phyloP scores from a whole-genome alignment of 2,329 filamentous ascomycete genomes.

The Aspergillus aculeatus region DNA sequence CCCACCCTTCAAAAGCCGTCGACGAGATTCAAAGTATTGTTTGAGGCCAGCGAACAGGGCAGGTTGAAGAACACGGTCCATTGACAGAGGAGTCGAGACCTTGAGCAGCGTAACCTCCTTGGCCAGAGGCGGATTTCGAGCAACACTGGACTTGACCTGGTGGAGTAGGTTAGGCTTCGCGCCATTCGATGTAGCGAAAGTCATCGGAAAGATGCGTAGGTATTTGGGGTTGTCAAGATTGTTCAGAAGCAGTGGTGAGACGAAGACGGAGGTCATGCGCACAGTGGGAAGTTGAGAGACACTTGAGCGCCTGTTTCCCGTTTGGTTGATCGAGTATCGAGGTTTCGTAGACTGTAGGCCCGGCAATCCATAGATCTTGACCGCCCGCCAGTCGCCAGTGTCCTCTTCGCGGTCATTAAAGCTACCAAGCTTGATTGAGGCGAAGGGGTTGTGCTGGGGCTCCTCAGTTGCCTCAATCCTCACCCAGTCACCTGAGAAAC shows the following conservation, averaged over 20 bases:
- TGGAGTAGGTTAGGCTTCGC: constrained; percentile 60
- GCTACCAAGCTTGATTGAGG: constrained; percentile 63
- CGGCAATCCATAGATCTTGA: constrained; percentile 83
- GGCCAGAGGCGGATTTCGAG: constrained; percentile 57
- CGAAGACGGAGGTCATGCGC: constrained; percentile 61
- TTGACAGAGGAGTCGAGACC: constrained; percentile 83
- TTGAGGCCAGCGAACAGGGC: constrained; percentile 85
- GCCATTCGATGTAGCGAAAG: constrained; percentile 36
- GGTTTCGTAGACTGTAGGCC: constrained; percentile 57
- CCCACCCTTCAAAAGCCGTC: constrained; percentile 78
- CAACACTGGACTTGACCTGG: constrained; percentile 44
- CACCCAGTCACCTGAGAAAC: constrained; percentile 98
- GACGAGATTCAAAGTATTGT: constrained; percentile 78
- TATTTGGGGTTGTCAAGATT: constrained; percentile 80
- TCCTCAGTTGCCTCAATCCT: constrained; percentile 75
- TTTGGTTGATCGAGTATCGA: constrained; percentile 55
- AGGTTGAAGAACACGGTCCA: constrained; percentile 79
- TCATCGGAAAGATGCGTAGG: constrained; percentile 69
- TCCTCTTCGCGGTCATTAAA: constrained; percentile 50
- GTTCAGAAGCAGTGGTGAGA: constrained; percentile 81
- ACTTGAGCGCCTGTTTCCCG: constrained; percentile 53
- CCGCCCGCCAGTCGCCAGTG: constrained; percentile 76
- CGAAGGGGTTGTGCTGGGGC: constrained; percentile 55
- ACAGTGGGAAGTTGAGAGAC: constrained; percentile 50
- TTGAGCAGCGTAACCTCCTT: constrained; percentile 85